Evolutionary conservation across 2,329 filamentous ascomycete species (phyloP).

Genomic region (Cladosporium colombiae): DNA sequence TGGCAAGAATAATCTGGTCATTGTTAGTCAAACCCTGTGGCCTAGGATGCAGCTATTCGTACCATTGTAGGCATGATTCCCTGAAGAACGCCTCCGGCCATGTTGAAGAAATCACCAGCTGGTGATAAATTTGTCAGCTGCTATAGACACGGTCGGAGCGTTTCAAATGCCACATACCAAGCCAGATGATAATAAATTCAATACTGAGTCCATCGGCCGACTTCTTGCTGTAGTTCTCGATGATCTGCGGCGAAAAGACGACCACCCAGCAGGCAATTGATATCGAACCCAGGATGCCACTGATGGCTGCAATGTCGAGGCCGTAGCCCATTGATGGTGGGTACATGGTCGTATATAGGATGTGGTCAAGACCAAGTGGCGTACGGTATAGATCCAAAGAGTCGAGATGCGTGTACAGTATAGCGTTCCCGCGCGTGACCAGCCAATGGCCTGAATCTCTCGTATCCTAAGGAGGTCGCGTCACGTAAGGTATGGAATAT

Average conservation of each 20-base stretch:
- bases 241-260: slow-evolving; percentile 95
- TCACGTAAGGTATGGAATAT: not conserved
- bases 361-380: not conserved
- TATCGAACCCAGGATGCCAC: slow-evolving; percentile 90
- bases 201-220: slow-evolving; percentile 88
- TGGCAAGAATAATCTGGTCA: slow-evolving; percentile 74
- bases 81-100: slow-evolving; percentile 86
- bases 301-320: slow-evolving; percentile 85
- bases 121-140: not conserved
- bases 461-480: not conserved
- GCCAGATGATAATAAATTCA: slow-evolving; percentile 90
- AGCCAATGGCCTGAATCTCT: not conserved
- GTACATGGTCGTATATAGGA: slow-evolving; percentile 43
- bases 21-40: slow-evolving; percentile 4
- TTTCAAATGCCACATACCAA: slow-evolving; percentile 40
- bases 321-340: slow-evolving; percentile 53
- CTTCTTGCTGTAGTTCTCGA: slow-evolving; percentile 84
- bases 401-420: not conserved
- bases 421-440: not conserved
- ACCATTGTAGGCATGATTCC: slow-evolving; percentile 92
- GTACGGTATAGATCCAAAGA: not conserved
- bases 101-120: slow-evolving; percentile 93
- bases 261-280: slow-evolving; percentile 98
- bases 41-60: slow-evolving; percentile 13
- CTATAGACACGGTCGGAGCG: not conserved